Conservation (phyloP, 2,329 filamentous ascomycete genomes). For the Annulohypoxylon truncatum region DNA sequence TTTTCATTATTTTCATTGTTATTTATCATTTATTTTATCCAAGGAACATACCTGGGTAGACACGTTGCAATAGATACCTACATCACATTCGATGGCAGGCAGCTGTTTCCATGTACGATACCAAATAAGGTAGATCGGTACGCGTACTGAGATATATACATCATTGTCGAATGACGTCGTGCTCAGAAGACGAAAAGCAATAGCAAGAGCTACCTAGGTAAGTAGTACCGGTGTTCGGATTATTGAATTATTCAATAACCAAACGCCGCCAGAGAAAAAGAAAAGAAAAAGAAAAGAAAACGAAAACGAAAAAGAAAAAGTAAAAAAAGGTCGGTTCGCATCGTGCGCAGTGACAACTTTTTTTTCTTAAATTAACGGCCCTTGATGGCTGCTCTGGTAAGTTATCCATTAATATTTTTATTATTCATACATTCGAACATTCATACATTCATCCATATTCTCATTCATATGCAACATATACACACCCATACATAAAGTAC, state of each 20-base stretch:
- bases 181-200: slow-evolving; percentile 1
- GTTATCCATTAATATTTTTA: slow-evolving; percentile 34
- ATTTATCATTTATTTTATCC: too few relatives aligned
- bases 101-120: neutral
- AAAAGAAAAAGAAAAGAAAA: neutral
- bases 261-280: neutral
- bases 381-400: slow-evolving; percentile 53
- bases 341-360: slow-evolving; percentile 14
- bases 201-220: slow-evolving; percentile 1
- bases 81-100: neutral
- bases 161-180: slow-evolving; percentile 29
- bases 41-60: neutral
- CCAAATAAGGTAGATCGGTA: neutral
- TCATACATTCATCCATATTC: neutral
- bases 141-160: neutral
- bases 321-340: neutral
- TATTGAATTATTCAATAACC: slow-evolving; percentile 4
- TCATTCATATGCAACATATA: neutral
- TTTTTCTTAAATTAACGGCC: slow-evolving; percentile 17
- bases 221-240: slow-evolving; percentile 11
- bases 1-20: neutral
- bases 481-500: neutral
- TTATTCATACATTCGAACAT: neutral
- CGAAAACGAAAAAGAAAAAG: slow-evolving; percentile 5
- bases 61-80: neutral